Evolutionary conservation across 345 rosid species (phyloP), one percentile per base, ranked within the genome.

Genomic region (Ailanthus altissimus): DNA sequence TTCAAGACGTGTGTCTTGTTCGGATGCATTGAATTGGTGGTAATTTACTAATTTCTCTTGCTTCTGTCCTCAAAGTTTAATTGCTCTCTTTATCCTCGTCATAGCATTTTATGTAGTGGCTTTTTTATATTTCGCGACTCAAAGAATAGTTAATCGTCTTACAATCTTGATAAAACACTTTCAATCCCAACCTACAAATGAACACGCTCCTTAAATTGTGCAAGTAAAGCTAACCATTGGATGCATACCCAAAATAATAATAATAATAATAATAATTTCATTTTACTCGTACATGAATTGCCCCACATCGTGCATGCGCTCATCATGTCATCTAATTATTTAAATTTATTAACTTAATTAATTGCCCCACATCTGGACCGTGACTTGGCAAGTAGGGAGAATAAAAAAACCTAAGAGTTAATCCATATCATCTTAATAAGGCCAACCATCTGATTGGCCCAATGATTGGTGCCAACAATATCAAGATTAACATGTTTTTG

Each of bases 1-100:
- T 88, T 91, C 87, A 88, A 80, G 82, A 89, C 92, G 21, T 81
- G 85, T 59, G 78, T 91, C 81, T 49, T 91, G 49, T 88, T 88
- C 61, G 92, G 86, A 25, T 83, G 72, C 84, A 20, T 84, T 4
- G 95, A 89, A 74, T 20, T 91, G 26, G 20, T 84, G 88, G 94
- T 89, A 87, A 61, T 10, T 89, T 86, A 61, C 6, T 87, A 86
- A 70, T 18, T 16, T 72, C 60, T 42, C 51, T 57, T 21, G 40
- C 51, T 10, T 21, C 11, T 25, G 3, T 21, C 11, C 59, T 70
- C 40, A 3, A n/a, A n/a, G n/a, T n/a, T n/a, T n/a, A n/a, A n/a
- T n/a, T n/a, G n/a, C 38, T 32, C 38, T 32, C 38, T 32, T 32
- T 3, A 32, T 32, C 38, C 38, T 32, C 38, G 1, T 32, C 38